Evolutionary conservation across 2,329 filamentous ascomycete genomes (phyloP), one percentile per base, ranked within the genome.

Genomic region (Periconia sp.): DNA sequence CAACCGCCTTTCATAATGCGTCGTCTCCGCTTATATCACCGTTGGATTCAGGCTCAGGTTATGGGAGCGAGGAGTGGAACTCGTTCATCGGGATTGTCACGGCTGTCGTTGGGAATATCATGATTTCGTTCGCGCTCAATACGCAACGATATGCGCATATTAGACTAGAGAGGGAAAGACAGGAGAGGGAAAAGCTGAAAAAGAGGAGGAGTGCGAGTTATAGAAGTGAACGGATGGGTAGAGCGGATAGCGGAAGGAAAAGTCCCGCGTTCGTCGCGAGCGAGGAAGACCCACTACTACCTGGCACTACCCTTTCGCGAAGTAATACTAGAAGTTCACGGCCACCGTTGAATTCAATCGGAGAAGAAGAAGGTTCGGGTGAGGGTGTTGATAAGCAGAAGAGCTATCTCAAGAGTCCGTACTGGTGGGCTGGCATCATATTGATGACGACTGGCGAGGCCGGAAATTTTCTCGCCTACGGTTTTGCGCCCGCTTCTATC

Each of bases 101-200:
- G 3, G 92, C 94, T 36, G 95, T 99, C 61, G 81, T 87, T 37
- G 94, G 94, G 42, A 99, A 99, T 63, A 77, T 96, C 23, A 80
- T 99, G 39, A 97, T 99, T 55, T 95, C 92, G 1, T 85, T 99
- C 51, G 94, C 94, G 10, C 82, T 99, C 48, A 99, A 99, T 66
- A 92, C 95, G 36, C 94, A 99, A 72, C 85, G 94, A 54, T 97
- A 97, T 68, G 92, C 94, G 23, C 94, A 99, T 66, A 89, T 94
- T 43, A 83, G 87, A 43, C 80, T 99, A 49, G 84, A 89, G 50
- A 80, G 85, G 57, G 85, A 92, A 66, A 83, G 80, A 56, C 77
- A 80, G 32, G 79, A 81, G 49, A 68, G 66, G 38, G 66, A 69
- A 31, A 62, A 52, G 51, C 56, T 54, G 48, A 51, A 63, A 35